A percentile compares a stretch with the other conserved stretches of the same genome.
These are phyloP conservation scores for Lipomyces sp. DNA, from an alignment of 805 yeast genomes.

Conservation along the genomic window DNA sequence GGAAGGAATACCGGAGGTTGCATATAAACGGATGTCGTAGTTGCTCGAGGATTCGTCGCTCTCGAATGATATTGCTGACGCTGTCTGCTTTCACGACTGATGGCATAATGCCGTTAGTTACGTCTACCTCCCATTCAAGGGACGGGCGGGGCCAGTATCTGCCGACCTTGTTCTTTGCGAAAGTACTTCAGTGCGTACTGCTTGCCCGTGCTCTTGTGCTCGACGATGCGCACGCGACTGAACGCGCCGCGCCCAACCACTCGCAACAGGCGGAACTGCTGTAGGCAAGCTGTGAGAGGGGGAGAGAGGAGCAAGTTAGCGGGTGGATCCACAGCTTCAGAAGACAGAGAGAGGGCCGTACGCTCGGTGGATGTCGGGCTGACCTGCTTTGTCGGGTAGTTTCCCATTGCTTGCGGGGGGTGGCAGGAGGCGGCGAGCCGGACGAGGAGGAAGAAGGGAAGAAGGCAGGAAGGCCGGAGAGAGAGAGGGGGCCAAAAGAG, in stretches of 20 bases:
- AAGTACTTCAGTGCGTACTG: conserved; percentile 35
- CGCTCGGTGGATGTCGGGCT: not conserved
- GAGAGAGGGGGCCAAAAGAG: too few species aligned
- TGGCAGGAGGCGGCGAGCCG: too few species aligned
- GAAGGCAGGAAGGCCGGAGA: too few species aligned
- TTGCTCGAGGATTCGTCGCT: conserved; percentile 32
- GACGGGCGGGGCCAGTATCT: not conserved
- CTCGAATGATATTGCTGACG: conserved; percentile 30
- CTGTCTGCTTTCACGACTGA: conserved; percentile 21
- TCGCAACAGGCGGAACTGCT: conserved; percentile 43
- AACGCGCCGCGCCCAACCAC: conserved; percentile 81
- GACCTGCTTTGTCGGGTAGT: not conserved
- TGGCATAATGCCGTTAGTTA: not conserved
- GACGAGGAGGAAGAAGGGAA: too few species aligned
- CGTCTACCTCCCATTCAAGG: not conserved
- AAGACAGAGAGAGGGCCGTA: not conserved
- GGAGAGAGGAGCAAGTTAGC: not conserved
- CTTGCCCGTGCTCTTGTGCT: conserved; percentile 22
- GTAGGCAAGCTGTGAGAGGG: not conserved
- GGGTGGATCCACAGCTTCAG: not conserved
- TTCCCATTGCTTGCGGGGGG: not conserved
- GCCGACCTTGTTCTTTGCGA: conserved; percentile 28
- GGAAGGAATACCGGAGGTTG: conserved; percentile 35
- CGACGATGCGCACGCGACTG: conserved; percentile 66
- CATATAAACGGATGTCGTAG: conserved; percentile 34